Conservation (phyloP, 148 eudicot species). For the Vaccinium myrtillus region DNA sequence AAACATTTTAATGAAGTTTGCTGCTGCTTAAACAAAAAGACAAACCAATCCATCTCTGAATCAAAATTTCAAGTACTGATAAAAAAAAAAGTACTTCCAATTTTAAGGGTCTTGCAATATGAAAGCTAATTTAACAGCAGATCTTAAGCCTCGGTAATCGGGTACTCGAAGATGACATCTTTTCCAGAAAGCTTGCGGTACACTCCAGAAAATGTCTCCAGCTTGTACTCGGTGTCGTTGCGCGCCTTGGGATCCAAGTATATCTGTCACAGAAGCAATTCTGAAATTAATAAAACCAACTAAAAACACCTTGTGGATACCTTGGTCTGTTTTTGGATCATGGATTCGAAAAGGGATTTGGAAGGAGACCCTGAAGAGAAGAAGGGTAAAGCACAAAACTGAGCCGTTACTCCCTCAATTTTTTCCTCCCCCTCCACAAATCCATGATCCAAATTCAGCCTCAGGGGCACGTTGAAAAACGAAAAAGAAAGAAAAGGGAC, state of each 20-base stretch:
- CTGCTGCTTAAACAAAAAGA: background rate
- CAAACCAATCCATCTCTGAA: background rate
- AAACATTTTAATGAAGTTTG: background rate
- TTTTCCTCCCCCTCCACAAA: background rate
- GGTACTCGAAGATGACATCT: constrained; percentile 59
- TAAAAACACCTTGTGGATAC: background rate
- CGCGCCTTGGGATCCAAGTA: constrained; percentile 72
- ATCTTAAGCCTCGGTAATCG: constrained; percentile 39
- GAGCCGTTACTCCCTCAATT: background rate
- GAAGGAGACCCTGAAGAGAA: background rate
- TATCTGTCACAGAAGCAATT: constrained; percentile 38
- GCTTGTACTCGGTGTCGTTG: constrained; percentile 63
- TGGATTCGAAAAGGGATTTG: background rate
- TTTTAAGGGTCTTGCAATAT: background rate
- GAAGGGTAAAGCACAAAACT: background rate
- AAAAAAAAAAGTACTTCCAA: background rate
- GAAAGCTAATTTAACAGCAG: constrained; percentile 9
- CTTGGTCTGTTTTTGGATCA: background rate
- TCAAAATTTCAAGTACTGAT: constrained; percentile 12
- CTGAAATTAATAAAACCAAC: background rate
- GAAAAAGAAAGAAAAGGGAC: background rate
- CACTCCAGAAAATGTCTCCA: constrained; percentile 57
- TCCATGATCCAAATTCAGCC: background rate
- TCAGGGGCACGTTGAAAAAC: background rate
- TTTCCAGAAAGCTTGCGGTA: constrained; percentile 64